phyloP scores from a whole-genome alignment of 2,329 filamentous ascomycete species.

The Taxawa tesnikishii region DNA sequence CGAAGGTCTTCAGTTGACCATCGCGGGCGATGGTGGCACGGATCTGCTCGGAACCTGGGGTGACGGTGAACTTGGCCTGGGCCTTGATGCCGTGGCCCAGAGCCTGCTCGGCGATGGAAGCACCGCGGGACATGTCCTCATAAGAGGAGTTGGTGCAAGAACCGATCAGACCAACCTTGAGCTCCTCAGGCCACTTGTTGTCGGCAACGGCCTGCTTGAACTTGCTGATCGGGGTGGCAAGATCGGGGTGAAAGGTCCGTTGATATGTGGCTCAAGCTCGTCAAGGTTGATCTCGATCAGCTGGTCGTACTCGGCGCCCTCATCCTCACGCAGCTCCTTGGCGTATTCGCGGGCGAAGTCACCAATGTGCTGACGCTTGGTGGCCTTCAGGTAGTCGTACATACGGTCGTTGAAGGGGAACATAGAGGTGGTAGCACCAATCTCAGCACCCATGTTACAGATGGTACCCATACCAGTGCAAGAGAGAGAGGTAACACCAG shows the following conservation, averaged over 20 bases:
- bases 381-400: conserved; percentile 89
- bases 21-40: conserved; percentile 85
- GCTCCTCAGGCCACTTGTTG: conserved; percentile 91
- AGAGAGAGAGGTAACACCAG: conserved; percentile 61
- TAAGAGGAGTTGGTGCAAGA: conserved; percentile 93
- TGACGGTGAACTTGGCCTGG: conserved; percentile 87
- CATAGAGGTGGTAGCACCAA: conserved; percentile 78
- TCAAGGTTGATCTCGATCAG: conserved; percentile 91
- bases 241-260: conserved; percentile 98
- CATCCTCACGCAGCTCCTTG: conserved; percentile 72
- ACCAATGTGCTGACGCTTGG: conserved; percentile 81
- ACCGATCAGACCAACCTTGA: conserved; percentile 94
- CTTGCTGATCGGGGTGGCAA: conserved; percentile 95
- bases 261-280: conserved; percentile 94
- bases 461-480: conserved; percentile 84
- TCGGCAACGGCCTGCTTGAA: conserved; percentile 89
- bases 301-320: conserved; percentile 91
- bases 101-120: conserved; percentile 83
- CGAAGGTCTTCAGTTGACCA: conserved; percentile 84
- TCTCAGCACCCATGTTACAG: conserved; percentile 51
- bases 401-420: conserved; percentile 98
- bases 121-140: conserved; percentile 87
- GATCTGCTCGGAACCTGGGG: conserved; percentile 93
- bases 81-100: conserved; percentile 87
- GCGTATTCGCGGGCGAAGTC: conserved; percentile 80